Conservation (phyloP, 2,329 filamentous ascomycete genomes). For the Pseudogymnoascus sp. region DNA sequence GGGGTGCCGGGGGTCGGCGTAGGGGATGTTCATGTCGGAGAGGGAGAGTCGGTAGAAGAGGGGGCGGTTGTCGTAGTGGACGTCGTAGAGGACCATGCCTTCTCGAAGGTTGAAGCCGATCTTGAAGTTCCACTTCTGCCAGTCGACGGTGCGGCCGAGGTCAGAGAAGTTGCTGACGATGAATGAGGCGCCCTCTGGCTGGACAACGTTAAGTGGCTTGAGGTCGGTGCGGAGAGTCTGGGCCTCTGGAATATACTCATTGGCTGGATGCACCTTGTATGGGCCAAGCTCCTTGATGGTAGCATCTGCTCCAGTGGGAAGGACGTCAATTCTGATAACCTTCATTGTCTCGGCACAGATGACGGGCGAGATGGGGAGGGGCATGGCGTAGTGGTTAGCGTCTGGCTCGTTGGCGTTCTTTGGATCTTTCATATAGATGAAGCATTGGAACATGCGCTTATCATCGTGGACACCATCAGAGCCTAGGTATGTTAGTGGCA, state of each 20-base stretch:
- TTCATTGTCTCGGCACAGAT: slow-evolving; percentile 55
- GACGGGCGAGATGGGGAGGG: slow-evolving; percentile 58
- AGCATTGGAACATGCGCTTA: slow-evolving; percentile 52
- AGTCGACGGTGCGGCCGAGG: slow-evolving; percentile 48
- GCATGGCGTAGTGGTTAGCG: slow-evolving; percentile 62
- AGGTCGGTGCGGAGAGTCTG: slow-evolving; percentile 53
- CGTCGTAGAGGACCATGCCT: slow-evolving; percentile 61
- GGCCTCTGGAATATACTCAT: slow-evolving; percentile 61
- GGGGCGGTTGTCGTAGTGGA: slow-evolving; percentile 55
- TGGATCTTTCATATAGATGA: slow-evolving; percentile 59
- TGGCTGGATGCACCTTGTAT: slow-evolving; percentile 47
- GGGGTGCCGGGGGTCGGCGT: slow-evolving; percentile 57
- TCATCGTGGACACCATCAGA: slow-evolving; percentile 43
- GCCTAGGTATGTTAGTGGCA: slow-evolving; percentile 28
- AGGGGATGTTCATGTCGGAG: slow-evolving; percentile 56
- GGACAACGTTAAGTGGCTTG: slow-evolving; percentile 57
- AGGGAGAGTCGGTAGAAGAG: slow-evolving; percentile 61
- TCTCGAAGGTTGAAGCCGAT: slow-evolving; percentile 57
- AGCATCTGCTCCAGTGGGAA: slow-evolving; percentile 60
- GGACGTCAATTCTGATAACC: slow-evolving; percentile 60
- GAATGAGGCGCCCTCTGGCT: slow-evolving; percentile 59
- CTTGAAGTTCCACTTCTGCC: slow-evolving; percentile 61
- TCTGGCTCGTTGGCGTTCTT: slow-evolving; percentile 52
- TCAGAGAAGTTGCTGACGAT: slow-evolving; percentile 41
- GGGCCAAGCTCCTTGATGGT: slow-evolving; percentile 47